Percentiles rank a stretch among this genome's conserved stretches.
Conservation (phyloP, 257 asterid species). For the Jacaranda copaia region DNA sequence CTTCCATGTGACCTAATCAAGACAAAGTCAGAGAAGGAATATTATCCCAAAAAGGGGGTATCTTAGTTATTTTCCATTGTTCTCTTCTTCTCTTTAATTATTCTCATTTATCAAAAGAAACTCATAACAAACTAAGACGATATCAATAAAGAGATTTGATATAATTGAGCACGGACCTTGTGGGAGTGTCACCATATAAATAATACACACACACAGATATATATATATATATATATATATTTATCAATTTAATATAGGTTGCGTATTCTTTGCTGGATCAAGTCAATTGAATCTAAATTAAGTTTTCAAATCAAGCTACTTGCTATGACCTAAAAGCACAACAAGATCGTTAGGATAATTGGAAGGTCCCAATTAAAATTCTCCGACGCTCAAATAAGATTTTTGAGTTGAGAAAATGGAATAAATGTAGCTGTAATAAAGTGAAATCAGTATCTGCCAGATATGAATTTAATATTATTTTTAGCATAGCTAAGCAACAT, state of each 20-base stretch:
- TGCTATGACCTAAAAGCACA: too few relatives aligned
- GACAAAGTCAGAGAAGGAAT: constrained; percentile 1
- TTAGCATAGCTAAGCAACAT: too few relatives aligned
- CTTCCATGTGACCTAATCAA: constrained; percentile 30
- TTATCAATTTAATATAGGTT: background rate
- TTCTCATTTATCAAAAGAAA: constrained; percentile 19
- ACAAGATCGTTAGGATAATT: too few relatives aligned
- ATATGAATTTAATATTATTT: too few relatives aligned
- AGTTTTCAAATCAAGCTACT: too few relatives aligned
- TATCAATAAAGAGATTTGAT: constrained; percentile 11
- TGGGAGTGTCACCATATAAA: background rate
- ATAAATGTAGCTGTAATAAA: too few relatives aligned
- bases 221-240: background rate
- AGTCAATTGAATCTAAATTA: too few relatives aligned
- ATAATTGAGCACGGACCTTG: constrained; percentile 27
- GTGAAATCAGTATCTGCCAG: too few relatives aligned
- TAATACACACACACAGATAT: background rate
- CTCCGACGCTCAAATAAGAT: too few relatives aligned
- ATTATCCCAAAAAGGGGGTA: constrained; percentile 14
- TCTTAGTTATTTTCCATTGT: constrained; percentile 10
- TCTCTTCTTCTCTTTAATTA: constrained; percentile 1
- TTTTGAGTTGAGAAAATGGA: too few relatives aligned
- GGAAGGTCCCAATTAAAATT: too few relatives aligned
- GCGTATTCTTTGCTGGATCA: too few relatives aligned
- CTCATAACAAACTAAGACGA: constrained; percentile 12